These are phyloP conservation scores for Teunomyces lycoperdinae DNA, from an alignment of 805 yeast species.

Conservation along the genomic window DNA sequence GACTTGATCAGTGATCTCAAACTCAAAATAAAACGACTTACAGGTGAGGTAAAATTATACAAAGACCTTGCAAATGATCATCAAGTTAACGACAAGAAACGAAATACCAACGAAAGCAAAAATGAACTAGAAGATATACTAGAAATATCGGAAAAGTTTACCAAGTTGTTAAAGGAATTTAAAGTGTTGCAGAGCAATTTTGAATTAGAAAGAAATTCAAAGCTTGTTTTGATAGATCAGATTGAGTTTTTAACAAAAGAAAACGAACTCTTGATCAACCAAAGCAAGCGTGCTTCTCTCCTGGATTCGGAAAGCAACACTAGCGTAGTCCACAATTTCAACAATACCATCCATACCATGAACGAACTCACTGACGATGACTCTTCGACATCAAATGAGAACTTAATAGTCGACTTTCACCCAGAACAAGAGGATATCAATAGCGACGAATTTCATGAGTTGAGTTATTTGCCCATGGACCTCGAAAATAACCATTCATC, in stretches of 20 bases:
- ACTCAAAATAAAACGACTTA: slow-evolving; percentile 18
- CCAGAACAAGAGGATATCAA: slow-evolving; percentile 4
- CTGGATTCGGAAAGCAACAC: slow-evolving; percentile 5
- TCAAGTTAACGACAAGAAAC: slow-evolving; percentile 4
- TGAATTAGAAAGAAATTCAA: slow-evolving; percentile 53
- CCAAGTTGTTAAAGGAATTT: slow-evolving; percentile 31
- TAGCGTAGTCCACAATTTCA: slow-evolving; percentile 5
- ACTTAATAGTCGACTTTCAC: neutral
- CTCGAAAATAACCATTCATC: slow-evolving; percentile 23
- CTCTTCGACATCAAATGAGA: slow-evolving; percentile 2
- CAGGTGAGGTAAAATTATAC: slow-evolving; percentile 14
- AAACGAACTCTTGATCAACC: slow-evolving; percentile 14
- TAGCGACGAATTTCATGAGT: slow-evolving; percentile 13
- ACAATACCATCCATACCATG: slow-evolving; percentile 19
- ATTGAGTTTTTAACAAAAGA: slow-evolving; percentile 47
- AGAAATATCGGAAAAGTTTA: slow-evolving; percentile 24
- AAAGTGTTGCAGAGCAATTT: slow-evolving; percentile 46
- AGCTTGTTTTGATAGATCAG: slow-evolving; percentile 52
- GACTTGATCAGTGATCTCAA: slow-evolving; percentile 33
- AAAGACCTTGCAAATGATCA: slow-evolving; percentile 6
- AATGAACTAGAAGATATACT: slow-evolving; percentile 10
- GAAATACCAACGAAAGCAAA: neutral
- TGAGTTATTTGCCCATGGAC: slow-evolving; percentile 23
- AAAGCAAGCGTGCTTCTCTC: slow-evolving; percentile 9
- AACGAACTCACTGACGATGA: slow-evolving; percentile 18